Evolutionary conservation across 106 monocot species (phyloP).

Genomic region (Posidonia australis): DNA sequence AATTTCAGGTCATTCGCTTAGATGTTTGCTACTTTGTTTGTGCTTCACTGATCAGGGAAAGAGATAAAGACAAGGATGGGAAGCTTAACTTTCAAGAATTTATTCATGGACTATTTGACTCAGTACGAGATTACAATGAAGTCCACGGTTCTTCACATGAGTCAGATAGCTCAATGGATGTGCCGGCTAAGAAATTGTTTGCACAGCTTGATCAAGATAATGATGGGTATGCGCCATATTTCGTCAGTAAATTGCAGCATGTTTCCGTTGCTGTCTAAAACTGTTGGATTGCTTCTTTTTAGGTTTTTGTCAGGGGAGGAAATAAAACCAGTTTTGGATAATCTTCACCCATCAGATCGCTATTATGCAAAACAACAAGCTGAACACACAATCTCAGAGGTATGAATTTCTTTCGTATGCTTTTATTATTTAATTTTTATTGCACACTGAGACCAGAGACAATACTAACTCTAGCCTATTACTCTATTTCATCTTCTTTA

Average conservation of each 20-base stretch:
- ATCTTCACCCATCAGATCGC: constrained; percentile 72
- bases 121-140: constrained; percentile 48
- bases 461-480: too few species aligned
- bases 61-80: constrained; percentile 78
- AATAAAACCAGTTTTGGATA: constrained; percentile 50
- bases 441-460: neutral
- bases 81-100: constrained; percentile 84
- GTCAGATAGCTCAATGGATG: constrained; percentile 32
- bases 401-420: too few species aligned
- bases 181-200: constrained; percentile 54
- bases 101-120: constrained; percentile 67
- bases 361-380: constrained; percentile 90
- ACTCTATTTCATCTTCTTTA: neutral
- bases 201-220: constrained; percentile 59
- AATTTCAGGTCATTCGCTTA: too few species aligned
- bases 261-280: neutral
- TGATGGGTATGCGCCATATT: constrained; percentile 42
- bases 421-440: too few species aligned
- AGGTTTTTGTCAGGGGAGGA: constrained; percentile 76
- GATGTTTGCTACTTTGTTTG: neutral
- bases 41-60: constrained; percentile 38
- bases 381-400: constrained; percentile 63
- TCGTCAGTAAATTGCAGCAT: neutral
- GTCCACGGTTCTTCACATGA: constrained; percentile 18
- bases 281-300: constrained; percentile 4